A percentile compares a stretch with the other conserved stretches of the same genome.
Conservation (phyloP, 1,284 basidiomycete species). For the Ustilago shanxiensis region DNA sequence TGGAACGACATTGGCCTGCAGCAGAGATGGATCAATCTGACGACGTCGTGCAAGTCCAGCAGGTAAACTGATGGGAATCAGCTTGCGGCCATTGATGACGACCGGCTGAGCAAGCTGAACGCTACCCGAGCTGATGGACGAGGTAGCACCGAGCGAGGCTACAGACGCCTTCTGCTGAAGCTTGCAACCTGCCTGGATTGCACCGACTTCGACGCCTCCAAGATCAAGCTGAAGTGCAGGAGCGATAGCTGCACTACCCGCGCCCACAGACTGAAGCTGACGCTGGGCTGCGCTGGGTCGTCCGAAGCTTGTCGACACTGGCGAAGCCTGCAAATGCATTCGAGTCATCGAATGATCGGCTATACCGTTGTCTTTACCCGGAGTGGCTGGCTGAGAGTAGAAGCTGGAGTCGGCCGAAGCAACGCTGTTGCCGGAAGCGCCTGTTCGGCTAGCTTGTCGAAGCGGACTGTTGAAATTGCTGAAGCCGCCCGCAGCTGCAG, state of each 20-base stretch:
- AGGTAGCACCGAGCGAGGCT: conserved; percentile 22
- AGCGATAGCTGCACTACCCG: not conserved
- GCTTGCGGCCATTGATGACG: conserved; percentile 39
- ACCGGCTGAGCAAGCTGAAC: conserved; percentile 32
- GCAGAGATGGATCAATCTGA: conserved; percentile 33
- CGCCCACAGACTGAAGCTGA: conserved; percentile 12
- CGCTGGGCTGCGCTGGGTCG: conserved; percentile 8
- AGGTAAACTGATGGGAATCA: conserved; percentile 48
- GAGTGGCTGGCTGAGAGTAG: conserved; percentile 35
- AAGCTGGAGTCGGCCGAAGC: conserved; percentile 43
- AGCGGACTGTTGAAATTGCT: conserved; percentile 26
- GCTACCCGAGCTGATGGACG: conserved; percentile 31
- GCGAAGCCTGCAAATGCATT: conserved; percentile 28
- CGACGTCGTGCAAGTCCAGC: conserved; percentile 28
- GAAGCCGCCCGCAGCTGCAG: not conserved
- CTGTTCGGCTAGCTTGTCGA: conserved; percentile 20
- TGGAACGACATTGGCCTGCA: conserved; percentile 23
- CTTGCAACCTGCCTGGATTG: not conserved
- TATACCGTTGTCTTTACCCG: conserved; percentile 7
- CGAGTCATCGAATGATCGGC: not conserved
- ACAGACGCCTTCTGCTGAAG: conserved; percentile 37
- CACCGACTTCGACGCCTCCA: not conserved
- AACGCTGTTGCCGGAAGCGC: conserved; percentile 17
- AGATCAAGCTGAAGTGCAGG: conserved; percentile 28
- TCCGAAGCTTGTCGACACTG: conserved; percentile 23